Percentiles rank a stretch among this genome's conserved stretches.
phyloP scores from a whole-genome alignment of 306 rosid genomes.

The Glycine soja region DNA sequence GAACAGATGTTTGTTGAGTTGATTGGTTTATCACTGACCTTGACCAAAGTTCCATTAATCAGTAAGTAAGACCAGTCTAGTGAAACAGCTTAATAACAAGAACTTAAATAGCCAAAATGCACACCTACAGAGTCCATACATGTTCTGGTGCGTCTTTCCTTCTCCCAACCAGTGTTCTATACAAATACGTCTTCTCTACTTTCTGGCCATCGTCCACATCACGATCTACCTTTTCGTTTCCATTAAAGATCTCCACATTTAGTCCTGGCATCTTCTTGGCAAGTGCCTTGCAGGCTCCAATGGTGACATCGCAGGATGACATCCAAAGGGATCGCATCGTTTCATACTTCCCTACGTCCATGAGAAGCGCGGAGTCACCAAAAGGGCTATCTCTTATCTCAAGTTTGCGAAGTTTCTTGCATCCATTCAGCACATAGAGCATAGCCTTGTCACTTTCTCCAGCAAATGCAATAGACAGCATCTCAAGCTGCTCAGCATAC shows the following conservation, averaged over 20 bases:
- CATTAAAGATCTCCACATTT: slow-evolving; percentile 19
- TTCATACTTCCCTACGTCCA: neutral
- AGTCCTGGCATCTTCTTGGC: slow-evolving; percentile 22
- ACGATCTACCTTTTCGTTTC: neutral
- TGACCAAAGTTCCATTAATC: too few relatives aligned
- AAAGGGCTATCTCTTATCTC: slow-evolving; percentile 11
- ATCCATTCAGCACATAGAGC: slow-evolving; percentile 28
- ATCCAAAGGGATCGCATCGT: slow-evolving; percentile 12
- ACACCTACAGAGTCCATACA: slow-evolving; percentile 12
- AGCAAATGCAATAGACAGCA: slow-evolving; percentile 20
- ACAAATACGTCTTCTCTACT: slow-evolving; percentile 14
- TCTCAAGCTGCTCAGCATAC: slow-evolving; percentile 32
- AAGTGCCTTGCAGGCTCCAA: slow-evolving; percentile 21
- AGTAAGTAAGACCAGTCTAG: neutral
- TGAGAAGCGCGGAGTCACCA: neutral
- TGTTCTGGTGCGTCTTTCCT: slow-evolving; percentile 28
- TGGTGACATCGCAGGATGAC: slow-evolving; percentile 1
- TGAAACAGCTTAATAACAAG: neutral
- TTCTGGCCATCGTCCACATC: neutral
- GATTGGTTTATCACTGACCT: neutral
- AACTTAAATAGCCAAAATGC: neutral
- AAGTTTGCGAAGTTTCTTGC: slow-evolving; percentile 25
- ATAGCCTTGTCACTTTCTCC: slow-evolving; percentile 27
- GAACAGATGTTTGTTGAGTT: neutral
- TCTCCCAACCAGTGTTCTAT: slow-evolving; percentile 21